phyloP scores from a whole-genome alignment of 345 rosid genomes.

The Jatropha curcas region DNA sequence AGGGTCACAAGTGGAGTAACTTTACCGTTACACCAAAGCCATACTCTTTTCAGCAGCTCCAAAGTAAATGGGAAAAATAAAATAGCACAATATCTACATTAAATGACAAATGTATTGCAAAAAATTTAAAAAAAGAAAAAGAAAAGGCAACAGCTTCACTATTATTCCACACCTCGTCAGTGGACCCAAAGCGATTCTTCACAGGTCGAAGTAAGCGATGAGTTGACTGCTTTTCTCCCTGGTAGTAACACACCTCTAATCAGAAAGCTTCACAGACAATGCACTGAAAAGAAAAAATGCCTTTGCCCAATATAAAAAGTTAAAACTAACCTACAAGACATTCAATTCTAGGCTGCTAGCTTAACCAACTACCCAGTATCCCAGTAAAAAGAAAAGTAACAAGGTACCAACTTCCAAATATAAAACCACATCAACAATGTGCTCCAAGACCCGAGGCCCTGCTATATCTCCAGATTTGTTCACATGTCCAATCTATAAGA shows the following conservation, averaged over 20 bases:
- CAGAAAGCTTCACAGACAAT: conserved; percentile 7
- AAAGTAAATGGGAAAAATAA: background rate
- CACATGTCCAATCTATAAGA: conserved; percentile 83
- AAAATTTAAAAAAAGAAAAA: no score
- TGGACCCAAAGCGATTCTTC: conserved; percentile 93
- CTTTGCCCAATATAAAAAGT: background rate
- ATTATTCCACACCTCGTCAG: conserved; percentile 67
- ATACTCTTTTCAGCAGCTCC: no score
- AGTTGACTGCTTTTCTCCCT: conserved; percentile 86
- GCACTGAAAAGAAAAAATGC: background rate
- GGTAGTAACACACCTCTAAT: conserved; percentile 15
- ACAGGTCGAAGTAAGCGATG: conserved; percentile 91
- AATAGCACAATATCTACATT: background rate
- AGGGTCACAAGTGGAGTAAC: no score
- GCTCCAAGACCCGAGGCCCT: conserved; percentile 98
- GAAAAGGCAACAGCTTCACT: conserved; percentile 5
- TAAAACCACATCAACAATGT: conserved; percentile 93
- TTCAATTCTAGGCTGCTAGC: background rate
- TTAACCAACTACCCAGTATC: conserved; percentile 24
- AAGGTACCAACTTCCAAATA: conserved; percentile 81
- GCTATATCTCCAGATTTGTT: conserved; percentile 93
- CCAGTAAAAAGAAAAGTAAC: conserved; percentile 17
- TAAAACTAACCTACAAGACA: conserved; percentile 5
- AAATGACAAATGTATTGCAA: background rate
- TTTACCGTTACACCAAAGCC: no score